Conservation (phyloP, 495 filamentous ascomycete genomes). For the Polyplosphaeria fusca region DNA sequence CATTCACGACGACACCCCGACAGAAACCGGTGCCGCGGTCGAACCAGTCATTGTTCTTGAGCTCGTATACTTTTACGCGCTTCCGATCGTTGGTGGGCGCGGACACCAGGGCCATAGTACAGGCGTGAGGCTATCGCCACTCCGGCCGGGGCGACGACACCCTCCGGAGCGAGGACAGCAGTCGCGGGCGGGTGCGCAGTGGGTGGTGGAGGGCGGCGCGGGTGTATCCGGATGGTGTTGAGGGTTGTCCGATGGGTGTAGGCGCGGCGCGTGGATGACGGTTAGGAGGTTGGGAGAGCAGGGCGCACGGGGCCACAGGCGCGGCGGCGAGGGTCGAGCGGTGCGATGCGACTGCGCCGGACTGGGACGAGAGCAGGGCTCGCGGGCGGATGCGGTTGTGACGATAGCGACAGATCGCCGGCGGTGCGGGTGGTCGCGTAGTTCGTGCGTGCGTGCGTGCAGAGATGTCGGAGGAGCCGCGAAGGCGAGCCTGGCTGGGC, state of each 20-base stretch:
- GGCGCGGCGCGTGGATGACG: slow-evolving; percentile 20
- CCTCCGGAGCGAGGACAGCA: slow-evolving; percentile 32
- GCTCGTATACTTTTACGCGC: slow-evolving; percentile 98
- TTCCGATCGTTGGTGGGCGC: slow-evolving; percentile 81
- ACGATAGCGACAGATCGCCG: slow-evolving; percentile 9
- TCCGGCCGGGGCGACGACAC: slow-evolving; percentile 34
- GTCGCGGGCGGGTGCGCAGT: slow-evolving; percentile 13
- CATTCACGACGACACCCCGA: slow-evolving; percentile 69
- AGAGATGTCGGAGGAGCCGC: slow-evolving; percentile 16
- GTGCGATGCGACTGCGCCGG: not conserved
- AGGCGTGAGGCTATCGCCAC: slow-evolving; percentile 32
- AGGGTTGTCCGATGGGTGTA: slow-evolving; percentile 5
- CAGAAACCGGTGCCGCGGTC: slow-evolving; percentile 97
- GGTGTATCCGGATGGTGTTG: not conserved
- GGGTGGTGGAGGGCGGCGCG: not conserved
- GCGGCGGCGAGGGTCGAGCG: not conserved
- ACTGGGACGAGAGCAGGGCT: not conserved
- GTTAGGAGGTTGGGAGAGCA: slow-evolving; percentile 19
- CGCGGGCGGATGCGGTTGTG: not conserved
- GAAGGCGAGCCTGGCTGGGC: slow-evolving; percentile 8
- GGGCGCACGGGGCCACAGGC: slow-evolving; percentile 1
- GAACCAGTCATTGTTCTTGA: slow-evolving; percentile 98
- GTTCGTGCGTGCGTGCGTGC: slow-evolving; percentile 10
- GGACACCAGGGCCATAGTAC: slow-evolving; percentile 79
- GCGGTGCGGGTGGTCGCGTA: slow-evolving; percentile 11